These are phyloP conservation scores for Luffa acutangula DNA, from an alignment of 306 rosid genomes.

Conservation along the genomic window DNA sequence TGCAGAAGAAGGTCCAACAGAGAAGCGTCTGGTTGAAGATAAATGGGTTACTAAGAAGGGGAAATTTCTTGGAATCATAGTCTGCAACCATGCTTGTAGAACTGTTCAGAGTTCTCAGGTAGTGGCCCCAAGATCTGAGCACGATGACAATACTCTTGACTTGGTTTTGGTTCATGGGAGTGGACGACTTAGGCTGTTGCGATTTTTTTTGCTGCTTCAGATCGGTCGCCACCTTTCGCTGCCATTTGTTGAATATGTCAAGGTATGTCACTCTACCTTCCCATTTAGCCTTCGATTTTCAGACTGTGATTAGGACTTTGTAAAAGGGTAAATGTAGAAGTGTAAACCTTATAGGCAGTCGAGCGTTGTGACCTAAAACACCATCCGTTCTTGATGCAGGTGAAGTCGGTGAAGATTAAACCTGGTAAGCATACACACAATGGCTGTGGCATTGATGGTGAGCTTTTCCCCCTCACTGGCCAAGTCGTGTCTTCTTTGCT, in stretches of 20 bases:
- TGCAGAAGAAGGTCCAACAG: constrained; percentile 39
- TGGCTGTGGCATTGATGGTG: constrained; percentile 98
- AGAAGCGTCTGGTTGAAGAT: constrained; percentile 59
- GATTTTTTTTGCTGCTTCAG: constrained; percentile 88
- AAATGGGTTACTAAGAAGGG: constrained; percentile 80
- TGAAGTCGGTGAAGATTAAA: constrained; percentile 78
- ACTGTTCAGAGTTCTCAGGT: constrained; percentile 95
- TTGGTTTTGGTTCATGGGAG: constrained; percentile 79
- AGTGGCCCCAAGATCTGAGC: constrained; percentile 91
- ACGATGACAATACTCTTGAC: constrained; percentile 74
- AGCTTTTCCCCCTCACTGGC: constrained; percentile 78
- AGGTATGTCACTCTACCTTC: constrained; percentile 39
- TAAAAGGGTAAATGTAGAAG: not conserved
- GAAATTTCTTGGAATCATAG: constrained; percentile 77
- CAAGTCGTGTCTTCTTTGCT: constrained; percentile 76
- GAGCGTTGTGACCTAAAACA: not conserved
- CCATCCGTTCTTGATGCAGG: constrained; percentile 37
- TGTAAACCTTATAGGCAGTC: not conserved
- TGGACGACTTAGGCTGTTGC: constrained; percentile 75
- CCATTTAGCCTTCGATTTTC: not conserved
- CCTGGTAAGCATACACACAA: constrained; percentile 77
- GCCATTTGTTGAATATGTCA: constrained; percentile 88
- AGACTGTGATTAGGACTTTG: not conserved
- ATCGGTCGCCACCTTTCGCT: constrained; percentile 88
- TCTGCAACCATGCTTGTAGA: constrained; percentile 96